phyloP scores from a whole-genome alignment of 139 green algal species.

The Prasinococcaceae sp. region DNA sequence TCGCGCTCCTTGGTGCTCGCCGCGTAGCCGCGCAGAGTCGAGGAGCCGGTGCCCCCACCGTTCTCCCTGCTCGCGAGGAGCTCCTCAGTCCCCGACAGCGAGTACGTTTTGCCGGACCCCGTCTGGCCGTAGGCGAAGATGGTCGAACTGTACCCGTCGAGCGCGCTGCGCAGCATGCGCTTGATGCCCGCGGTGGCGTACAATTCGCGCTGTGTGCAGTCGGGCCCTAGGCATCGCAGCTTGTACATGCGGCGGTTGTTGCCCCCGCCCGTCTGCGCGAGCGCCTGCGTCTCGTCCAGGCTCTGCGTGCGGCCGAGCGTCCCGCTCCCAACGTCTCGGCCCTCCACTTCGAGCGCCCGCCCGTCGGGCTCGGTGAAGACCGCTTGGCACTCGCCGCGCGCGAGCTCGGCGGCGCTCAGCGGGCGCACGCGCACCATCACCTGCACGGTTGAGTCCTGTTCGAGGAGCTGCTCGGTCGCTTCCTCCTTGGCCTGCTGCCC shows the following conservation, averaged over 20 bases:
- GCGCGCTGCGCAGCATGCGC: not conserved
- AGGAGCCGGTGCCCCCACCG: not conserved
- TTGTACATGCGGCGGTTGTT: too few species aligned
- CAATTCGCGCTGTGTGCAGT: not conserved
- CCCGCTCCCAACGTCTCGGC: too few species aligned
- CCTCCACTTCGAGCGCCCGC: not conserved
- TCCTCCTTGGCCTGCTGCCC: too few species aligned
- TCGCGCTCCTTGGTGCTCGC: not conserved
- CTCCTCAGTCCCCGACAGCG: constrained; percentile 35
- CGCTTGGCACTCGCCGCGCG: not conserved
- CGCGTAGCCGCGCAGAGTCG: too few species aligned
- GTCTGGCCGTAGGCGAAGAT: constrained; percentile 50
- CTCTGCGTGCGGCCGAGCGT: too few species aligned
- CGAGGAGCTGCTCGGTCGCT: too few species aligned
- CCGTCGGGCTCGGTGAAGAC: not conserved
- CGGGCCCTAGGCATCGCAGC: not conserved
- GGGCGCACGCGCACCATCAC: constrained; percentile 4
- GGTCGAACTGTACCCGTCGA: constrained; percentile 15
- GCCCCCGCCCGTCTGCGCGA: too few species aligned
- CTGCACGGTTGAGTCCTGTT: too few species aligned
- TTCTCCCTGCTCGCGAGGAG: not conserved
- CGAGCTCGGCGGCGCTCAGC: not conserved
- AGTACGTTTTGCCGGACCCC: constrained; percentile 44
- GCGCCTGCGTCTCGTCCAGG: too few species aligned
- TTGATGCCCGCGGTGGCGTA: not conserved